Percentiles rank a stretch among this genome's conserved stretches.
phyloP scores from a whole-genome alignment of 2,329 filamentous ascomycete species.

The Pseudopithomyces maydicus region DNA sequence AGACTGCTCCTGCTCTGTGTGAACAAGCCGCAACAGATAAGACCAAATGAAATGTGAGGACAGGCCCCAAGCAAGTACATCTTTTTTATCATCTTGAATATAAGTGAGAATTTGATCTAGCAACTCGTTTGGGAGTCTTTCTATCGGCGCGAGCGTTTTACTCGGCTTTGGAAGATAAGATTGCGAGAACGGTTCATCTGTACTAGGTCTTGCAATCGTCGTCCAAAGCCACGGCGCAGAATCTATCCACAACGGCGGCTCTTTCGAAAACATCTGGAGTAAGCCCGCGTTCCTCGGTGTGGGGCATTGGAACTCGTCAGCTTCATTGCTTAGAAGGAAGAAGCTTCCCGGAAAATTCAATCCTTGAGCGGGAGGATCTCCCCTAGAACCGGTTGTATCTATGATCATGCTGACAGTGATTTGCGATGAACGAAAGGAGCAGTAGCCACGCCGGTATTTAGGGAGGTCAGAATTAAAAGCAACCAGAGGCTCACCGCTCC shows the following conservation, averaged over 20 bases:
- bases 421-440: neutral
- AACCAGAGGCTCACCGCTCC: neutral
- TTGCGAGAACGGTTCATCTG: neutral
- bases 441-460: neutral
- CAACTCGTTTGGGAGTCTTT: constrained; percentile 18
- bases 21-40: constrained; percentile 8
- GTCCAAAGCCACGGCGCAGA: constrained; percentile 9
- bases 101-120: constrained; percentile 14
- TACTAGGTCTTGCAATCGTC: constrained; percentile 4
- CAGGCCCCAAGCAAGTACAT: constrained; percentile 11
- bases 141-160: neutral
- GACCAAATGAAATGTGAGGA: constrained; percentile 14
- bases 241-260: constrained; percentile 2
- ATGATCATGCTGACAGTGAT: neutral
- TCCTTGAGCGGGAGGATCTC: neutral
- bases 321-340: constrained; percentile 3
- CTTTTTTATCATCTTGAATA: constrained; percentile 7
- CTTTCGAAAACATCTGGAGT: constrained; percentile 1
- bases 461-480: neutral
- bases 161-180: constrained; percentile 1
- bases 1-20: constrained; percentile 3
- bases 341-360: constrained; percentile 4
- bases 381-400: neutral
- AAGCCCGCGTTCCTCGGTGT: constrained; percentile 2
- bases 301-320: constrained; percentile 3